Evolutionary conservation across 2,329 filamentous ascomycete species (phyloP).

Genomic region (Cercospora citrullina): DNA sequence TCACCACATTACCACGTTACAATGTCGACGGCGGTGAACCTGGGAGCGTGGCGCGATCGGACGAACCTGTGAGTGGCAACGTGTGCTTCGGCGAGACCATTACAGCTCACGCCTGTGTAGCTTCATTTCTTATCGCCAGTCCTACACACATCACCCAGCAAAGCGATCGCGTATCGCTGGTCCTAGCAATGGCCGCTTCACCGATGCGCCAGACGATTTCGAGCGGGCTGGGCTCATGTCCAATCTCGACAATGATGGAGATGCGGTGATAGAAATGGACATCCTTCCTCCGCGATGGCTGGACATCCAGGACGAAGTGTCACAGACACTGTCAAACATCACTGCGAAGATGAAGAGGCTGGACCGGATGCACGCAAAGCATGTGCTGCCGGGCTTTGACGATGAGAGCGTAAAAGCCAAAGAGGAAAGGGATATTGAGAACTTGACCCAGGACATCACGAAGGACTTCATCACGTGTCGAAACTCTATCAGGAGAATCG

Average conservation of each 20-base stretch:
- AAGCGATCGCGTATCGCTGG: constrained; percentile 69
- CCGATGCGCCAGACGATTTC: constrained; percentile 46
- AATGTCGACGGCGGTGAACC: constrained; percentile 24
- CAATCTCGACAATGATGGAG: constrained; percentile 70
- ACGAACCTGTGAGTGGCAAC: constrained; percentile 78
- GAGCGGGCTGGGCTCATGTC: constrained; percentile 84
- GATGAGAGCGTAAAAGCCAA: constrained; percentile 85
- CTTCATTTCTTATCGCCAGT: constrained; percentile 98
- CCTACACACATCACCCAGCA: constrained; percentile 85
- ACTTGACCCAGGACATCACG: constrained; percentile 86
- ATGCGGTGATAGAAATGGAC: constrained; percentile 98
- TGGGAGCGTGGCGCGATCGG: constrained; percentile 82
- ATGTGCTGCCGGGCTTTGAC: constrained; percentile 93
- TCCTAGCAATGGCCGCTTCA: constrained; percentile 47
- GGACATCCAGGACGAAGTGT: constrained; percentile 90
- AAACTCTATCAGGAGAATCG: constrained; percentile 80
- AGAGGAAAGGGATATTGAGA: constrained; percentile 89
- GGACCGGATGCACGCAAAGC: constrained; percentile 93
- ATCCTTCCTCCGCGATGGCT: constrained; percentile 92
- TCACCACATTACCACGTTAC: constrained; percentile 12
- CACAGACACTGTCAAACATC: constrained; percentile 76
- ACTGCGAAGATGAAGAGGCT: constrained; percentile 79
- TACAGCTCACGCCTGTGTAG: constrained; percentile 49
- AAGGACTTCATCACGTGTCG: constrained; percentile 87
- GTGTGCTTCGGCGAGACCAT: not conserved